Percentiles rank a stretch among this genome's conserved stretches.
Conservation (phyloP, 2,329 filamentous ascomycete species). For the Aureobasidium melanogenum region DNA sequence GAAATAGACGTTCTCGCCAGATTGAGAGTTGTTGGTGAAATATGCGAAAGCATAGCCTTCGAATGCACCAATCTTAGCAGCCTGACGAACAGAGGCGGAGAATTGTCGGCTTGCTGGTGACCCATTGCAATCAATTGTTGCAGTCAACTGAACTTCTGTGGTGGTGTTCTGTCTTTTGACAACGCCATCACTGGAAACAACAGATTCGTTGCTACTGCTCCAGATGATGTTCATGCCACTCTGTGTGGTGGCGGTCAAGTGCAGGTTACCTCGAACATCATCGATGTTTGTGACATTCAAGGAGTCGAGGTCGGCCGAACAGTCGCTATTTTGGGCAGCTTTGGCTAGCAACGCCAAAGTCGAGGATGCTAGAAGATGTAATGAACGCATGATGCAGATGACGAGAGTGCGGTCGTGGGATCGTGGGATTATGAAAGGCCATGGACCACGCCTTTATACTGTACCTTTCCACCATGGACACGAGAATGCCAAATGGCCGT, state of each 20-base stretch:
- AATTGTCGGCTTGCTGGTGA: not conserved
- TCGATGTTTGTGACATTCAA: not conserved
- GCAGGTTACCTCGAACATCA: not conserved
- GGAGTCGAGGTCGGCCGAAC: not conserved
- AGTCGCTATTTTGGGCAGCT: not conserved
- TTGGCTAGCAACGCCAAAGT: not conserved
- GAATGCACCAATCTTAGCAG: not conserved
- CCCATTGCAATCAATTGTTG: not conserved
- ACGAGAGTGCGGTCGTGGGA: not conserved
- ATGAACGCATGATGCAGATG: not conserved
- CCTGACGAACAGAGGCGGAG: not conserved
- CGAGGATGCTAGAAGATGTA: not conserved
- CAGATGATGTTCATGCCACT: not conserved
- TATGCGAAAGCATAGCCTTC: constrained; percentile 44
- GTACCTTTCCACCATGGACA: not conserved
- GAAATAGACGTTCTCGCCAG: constrained; percentile 46
- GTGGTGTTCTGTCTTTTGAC: not conserved
- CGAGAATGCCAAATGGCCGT: not conserved
- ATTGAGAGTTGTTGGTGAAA: constrained; percentile 37
- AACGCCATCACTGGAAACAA: not conserved
- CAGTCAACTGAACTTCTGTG: not conserved
- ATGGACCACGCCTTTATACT: not conserved
- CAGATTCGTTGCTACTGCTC: not conserved
- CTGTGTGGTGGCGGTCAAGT: not conserved
- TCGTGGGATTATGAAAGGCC: not conserved